Evolutionary conservation across 208 protist species (phyloP), one percentile per base, ranked within the genome.

Genomic region (Herpetomonas samuelpessoai): DNA sequence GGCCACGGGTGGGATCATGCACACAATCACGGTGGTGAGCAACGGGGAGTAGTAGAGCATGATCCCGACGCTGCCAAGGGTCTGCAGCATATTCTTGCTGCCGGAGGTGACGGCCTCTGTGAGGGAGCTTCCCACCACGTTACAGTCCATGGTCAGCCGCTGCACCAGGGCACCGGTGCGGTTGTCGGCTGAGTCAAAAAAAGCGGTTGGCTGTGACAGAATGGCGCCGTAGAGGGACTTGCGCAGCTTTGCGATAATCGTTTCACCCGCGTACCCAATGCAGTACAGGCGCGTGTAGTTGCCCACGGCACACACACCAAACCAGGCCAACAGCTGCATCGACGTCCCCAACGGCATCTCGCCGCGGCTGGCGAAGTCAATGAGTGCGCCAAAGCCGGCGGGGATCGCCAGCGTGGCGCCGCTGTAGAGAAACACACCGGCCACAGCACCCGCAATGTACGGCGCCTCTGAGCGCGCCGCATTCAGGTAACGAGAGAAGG

Each of bases 31-130:
- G 41, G 67, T 79, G 27, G 90, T 93, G 46, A 96, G 74, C 21
- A 78, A 65, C 26, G 90, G 90, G 7, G 86, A 92, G 68, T 85
- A 90, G 68, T 92, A 92, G n/a, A 93, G 74, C 90, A 96, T 96
- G 50, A 96, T 72, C 3, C 71, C 71, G 28, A 92, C 62, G 60
- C 83, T 88, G 35, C 90, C 90, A 10, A 89, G 26, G 29, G 85
- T 92, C 65, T 92, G 86, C 45, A 90, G 49, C 0, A 86, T 1
- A 70, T 93, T 93, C 71, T 96, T 93, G 65, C 76, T 87, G n/a
- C 86, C 86, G 27, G 68, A 66, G 19, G 74, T 90, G 31, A 93
- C 77, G 1, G 86, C 74, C 69, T 93, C 85, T 18, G 90, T 93
- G 7, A 96, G 69, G 2, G 83, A 88, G 52, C 70, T 73, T 44